Evolutionary conservation across 495 filamentous ascomycete species (phyloP), one percentile per base, ranked within the genome.

Genomic region (Neurospora sp.): DNA sequence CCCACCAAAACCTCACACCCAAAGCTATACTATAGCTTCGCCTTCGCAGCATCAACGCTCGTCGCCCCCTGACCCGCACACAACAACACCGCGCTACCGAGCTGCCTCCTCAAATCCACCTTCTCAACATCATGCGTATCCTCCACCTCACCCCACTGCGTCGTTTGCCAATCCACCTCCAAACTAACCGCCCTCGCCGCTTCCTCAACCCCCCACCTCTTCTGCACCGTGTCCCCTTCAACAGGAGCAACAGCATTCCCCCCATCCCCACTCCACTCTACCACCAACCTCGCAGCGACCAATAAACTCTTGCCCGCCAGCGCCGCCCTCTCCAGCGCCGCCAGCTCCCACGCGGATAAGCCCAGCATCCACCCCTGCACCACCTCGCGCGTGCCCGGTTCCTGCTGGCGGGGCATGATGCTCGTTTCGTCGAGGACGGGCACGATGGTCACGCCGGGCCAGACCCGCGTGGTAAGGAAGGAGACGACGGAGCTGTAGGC

Each of bases 121-220:
- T 90, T 93, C 77, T 97, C 91, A 3, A 99, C 96, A 88, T 99
- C 96, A 83, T 99, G 96, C 48, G 94, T 97, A 83, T 99, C 96
- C 82, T 99, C 96, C 4, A 99, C 96, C 84, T 96, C 94, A 2
- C 96, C 96, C 94, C 96, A 98, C 83, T 90, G 87, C 18, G 89
- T 84, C 6, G 92, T 97, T 87, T 99, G 96, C 91, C 93, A 98
- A 75, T 87, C 86, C 20, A 97, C 93, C 85, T 99, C 96, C 27
- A 96, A 76, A 75, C 88, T 96, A 5, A 90, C 90, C 35, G 93
- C 89, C 80, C 88, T 84, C 4, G 92, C 90, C 18, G 94, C 94
- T 79, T 97, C 87, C 71, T 90, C 88, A 2, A 91, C 85, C 0
- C 90, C 90, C 78, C 89, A 93, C 71, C 31, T 70, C 42, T 62